Base-by-base conservation (phyloP, 768 basidiomycete species). In the Boletus reticulatus region DNA sequence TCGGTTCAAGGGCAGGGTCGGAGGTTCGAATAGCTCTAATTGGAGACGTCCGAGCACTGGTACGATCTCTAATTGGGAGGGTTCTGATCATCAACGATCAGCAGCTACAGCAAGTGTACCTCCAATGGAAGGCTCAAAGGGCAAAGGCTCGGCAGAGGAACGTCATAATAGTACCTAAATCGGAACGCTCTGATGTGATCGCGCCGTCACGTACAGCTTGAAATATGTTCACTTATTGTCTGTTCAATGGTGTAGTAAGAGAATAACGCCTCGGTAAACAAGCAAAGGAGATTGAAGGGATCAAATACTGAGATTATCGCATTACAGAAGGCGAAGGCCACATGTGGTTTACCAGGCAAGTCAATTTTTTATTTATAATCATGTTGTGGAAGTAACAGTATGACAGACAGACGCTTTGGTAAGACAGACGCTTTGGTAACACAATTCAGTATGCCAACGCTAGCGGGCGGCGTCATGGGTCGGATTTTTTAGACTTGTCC, bases 401-500 rank as follows among this genome's bases (percentile, higher is more conserved):
- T 50, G 57, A 67, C 61, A 53, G 57, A 67, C 61, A 53, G 56
- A 65, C 38, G 14, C 20, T 43, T 32, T 45, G 44, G 43, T 52
- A 53, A 58, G 48, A 32, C 39, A 43, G 56, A 65, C 38, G 14
- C 20, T 43, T 32, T 45, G 44, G 43, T 52, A 53, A 58, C 50
- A 32, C 39, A 43, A 46, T 52, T 43, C 42, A 41, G 34, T 47
- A 36, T 47, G 53, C 51, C 32, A 46, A 48, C 37, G 37, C 14
- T 56, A n/a, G 43, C 31, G 44, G 38, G 27, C 9, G 39, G 42
- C 52, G 56, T 72, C 57, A 72, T 13, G 72, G 56, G 50, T 62
- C 70, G 42, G 72, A 54, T 58, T 67, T 62, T 65, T 64, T 61
- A 49, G 62, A 53, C 43, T 43, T 59, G 55, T 78, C 73, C 62